Evolutionary conservation across 1,284 basidiomycete genomes (phyloP), one percentile per base, ranked within the genome.

Genomic region (Pseudozyma sp.): DNA sequence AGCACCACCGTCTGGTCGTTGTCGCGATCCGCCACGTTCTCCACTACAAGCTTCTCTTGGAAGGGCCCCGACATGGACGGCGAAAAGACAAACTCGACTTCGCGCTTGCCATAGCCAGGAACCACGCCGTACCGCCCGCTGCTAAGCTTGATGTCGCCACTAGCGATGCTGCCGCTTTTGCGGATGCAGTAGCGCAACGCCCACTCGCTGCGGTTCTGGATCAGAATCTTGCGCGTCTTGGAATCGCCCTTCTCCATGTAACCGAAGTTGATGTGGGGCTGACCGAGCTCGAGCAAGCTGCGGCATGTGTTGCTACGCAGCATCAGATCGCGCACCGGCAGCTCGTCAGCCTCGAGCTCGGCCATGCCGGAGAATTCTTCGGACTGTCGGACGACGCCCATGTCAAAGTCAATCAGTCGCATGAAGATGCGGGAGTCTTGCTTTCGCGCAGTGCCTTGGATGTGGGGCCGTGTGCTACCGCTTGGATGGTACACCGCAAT

Each of bases 201-300:
- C 86, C 66, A 86, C 76, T 77, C 86, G 82, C 76, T 86, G 80
- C 79, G 84, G 80, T 85, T 87, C 82, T 84, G 87, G 45, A 88
- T 86, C 55, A 87, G 82, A 48, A 88, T 86, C 65, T 85, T 86
- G 63, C 86, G 85, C 43, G 86, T 84, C 71, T 86, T 87, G 33
- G 82, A 76, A 43, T 87, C 86, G 47, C 87, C 86, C 76, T 87
- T 87, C 51, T 88, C 86, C 71, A 87, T 85, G n/a, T 84, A 82
- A 1, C 87, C 87, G 76, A 88, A 87, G 77, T 88, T 87, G 85
- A 88, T 87, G 57, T 85, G 85, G 49, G 85, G 85, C 82, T 87
- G 87, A 45, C 86, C 86, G 14, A 88, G 84, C 70, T 88, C 87
- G 39, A 88, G 77, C 39, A 86, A 81, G 45, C 83, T 85, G 34